Base-by-base conservation (phyloP, 495 filamentous ascomycete species). In the Penicillium paxilli region DNA sequence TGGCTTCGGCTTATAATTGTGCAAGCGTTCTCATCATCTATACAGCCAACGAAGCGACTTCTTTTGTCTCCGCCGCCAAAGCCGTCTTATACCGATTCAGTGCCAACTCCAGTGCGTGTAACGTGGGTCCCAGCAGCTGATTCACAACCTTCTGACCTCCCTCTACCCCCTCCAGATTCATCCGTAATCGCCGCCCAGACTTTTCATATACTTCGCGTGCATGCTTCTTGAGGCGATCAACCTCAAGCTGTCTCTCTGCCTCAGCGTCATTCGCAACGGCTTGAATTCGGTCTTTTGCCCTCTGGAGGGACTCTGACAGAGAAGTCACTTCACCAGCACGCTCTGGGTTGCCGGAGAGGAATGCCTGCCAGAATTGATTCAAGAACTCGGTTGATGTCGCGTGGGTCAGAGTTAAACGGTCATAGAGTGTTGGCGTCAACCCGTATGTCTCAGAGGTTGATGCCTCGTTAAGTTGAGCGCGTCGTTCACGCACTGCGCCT, bases 301-400 rank as follows among this genome's bases (percentile, higher is more conserved):
- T 81, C 30, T 81, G 79, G 14, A 98, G 76, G 5, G 90, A 88
- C 57, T 95, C 87, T 14, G 88, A 84, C 30, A 96, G 75, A 30
- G 86, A 88, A 2, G 82, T 80, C 1, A 95, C 77, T 64, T 96
- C 92, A 20, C 74, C 73, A 0, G 88, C 85, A n/a, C 88, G 84
- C 38, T 86, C 83, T 7, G 88, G 74, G 65, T 94, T 88, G 2
- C 90, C 91, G 0, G 92, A 96, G 7, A 93, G 75, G 62, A 94
- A 97, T 4, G 89, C 83, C 30, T 82, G 76, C 92, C 92, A 98
- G 76, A 97, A 98, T 65, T 98, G 92, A 57, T 89, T 87, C n/a
- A 98, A 74, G 63, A 98, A 98, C 58, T 98, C 95, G 7, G 86
- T 88, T 1, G 91, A 91, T 0, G 94, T 97, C 35, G 92, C 91